Evolutionary conservation across 2,329 filamentous ascomycete genomes (phyloP), one percentile per base, ranked within the genome.

Genomic region (Rhexocercosporidium sp.): DNA sequence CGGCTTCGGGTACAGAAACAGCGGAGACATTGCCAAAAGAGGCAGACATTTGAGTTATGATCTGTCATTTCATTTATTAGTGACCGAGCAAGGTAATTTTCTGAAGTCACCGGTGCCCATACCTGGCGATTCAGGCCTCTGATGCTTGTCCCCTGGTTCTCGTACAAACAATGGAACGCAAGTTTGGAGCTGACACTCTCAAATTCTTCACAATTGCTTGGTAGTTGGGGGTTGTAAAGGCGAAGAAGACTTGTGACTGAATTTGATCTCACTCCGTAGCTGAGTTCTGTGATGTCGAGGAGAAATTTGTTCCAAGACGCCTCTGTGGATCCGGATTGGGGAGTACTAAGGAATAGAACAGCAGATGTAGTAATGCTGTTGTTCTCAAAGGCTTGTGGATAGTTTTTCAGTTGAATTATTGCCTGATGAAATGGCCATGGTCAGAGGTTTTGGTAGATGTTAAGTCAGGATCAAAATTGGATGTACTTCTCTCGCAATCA

Each of bases 401-500:
- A 60, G 22, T 60, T 31, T 1, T 47, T 18, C 39, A 60, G 18
- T 12, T 46, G 22, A 34, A 60, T 34, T 41, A 60, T 31, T 1
- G 57, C 57, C 57, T 60, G 11, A n/a, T 22, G 31, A 12, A 6
- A 20, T 6, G n/a, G 12, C 9, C 47, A 9, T 14, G 12, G 27
- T 47, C 6, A n/a, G n/a, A 18, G 20, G 20, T 14, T 3, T 39
- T 37, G 31, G 53, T 57, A 2, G 8, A 9, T 7, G 8, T 57
- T 29, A 20, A 20, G 6, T 3, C 41, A 29, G 5, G 34, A 7
- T 1, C 16, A 3, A 49, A 25, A 25, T 41, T 1, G 12, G 12
- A 61, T 22, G 7, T 25, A 63, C 60, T 27, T 63, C 41, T 44
- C 47, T 53, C n/a, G 29, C 46, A 14, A 63, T 31, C 47, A 63